Conservation (phyloP, 805 yeast genomes). For the Yamadazyma akitaensis region DNA sequence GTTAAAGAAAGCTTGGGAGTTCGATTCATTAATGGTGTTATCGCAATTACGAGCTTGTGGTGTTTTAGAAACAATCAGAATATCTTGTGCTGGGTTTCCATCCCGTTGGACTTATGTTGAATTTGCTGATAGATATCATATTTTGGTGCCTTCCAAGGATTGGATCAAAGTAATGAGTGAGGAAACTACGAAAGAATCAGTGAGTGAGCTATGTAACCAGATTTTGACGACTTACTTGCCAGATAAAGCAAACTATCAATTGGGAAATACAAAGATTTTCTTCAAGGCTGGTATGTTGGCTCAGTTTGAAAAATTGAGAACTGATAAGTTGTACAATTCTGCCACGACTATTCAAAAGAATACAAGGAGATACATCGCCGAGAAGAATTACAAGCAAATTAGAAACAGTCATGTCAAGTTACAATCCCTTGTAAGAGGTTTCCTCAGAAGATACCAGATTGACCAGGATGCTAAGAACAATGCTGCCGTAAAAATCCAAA, state of each 20-base stretch:
- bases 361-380: slow-evolving; percentile 60
- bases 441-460: slow-evolving; percentile 51
- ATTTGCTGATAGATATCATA: slow-evolving; percentile 84
- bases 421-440: slow-evolving; percentile 68
- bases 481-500: slow-evolving; percentile 73
- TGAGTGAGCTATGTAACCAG: slow-evolving; percentile 61
- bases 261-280: slow-evolving; percentile 91
- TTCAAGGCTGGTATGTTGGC: slow-evolving; percentile 97
- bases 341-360: slow-evolving; percentile 86
- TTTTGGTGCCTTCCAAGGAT: slow-evolving; percentile 67
- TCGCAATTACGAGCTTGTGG: slow-evolving; percentile 98
- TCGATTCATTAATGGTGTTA: slow-evolving; percentile 91
- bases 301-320: slow-evolving; percentile 77
- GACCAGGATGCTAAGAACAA: slow-evolving; percentile 51
- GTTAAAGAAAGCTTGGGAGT: slow-evolving; percentile 91
- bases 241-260: slow-evolving; percentile 70
- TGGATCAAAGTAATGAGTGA: slow-evolving; percentile 60
- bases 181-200: slow-evolving; percentile 51
- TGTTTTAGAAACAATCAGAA: slow-evolving; percentile 93
- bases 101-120: slow-evolving; percentile 94
- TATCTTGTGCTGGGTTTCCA: slow-evolving; percentile 98
- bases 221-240: slow-evolving; percentile 65
- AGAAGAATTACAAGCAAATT: slow-evolving; percentile 55
- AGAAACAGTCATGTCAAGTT: slow-evolving; percentile 50
- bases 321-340: slow-evolving; percentile 71